Evolutionary conservation across 2,329 filamentous ascomycete genomes (phyloP).

Genomic region (Eurotiales sp.): DNA sequence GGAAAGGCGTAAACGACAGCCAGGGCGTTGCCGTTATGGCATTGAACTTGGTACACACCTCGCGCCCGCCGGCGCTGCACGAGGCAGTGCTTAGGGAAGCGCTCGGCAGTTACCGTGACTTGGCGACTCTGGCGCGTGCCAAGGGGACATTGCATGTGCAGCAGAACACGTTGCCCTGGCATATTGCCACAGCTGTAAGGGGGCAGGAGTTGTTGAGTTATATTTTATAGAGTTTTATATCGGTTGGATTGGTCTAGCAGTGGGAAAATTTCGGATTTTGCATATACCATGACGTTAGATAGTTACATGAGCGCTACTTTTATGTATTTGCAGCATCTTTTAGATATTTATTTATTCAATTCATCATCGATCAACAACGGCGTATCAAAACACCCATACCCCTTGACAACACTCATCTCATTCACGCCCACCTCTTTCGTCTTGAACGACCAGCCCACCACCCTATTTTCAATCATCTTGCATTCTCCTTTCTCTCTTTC

Average conservation of each 20-base stretch:
- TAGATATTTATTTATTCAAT: background rate
- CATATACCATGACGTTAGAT: background rate
- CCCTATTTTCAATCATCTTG: conserved; percentile 32
- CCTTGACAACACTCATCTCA: conserved; percentile 49
- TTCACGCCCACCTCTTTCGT: conserved; percentile 39
- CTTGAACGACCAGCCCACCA: conserved; percentile 43
- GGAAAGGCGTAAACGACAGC: conserved; percentile 37
- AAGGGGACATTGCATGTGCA: conserved; percentile 40
- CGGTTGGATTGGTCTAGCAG: background rate
- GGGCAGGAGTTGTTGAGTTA: conserved; percentile 41
- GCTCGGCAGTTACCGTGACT: conserved; percentile 43
- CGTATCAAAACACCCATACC: conserved; percentile 46
- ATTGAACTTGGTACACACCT: conserved; percentile 40
- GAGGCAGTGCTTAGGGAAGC: conserved; percentile 40
- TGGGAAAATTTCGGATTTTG: background rate
- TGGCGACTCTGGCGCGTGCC: conserved; percentile 40
- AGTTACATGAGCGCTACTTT: background rate
- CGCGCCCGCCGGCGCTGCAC: conserved; percentile 26
- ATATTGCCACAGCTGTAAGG: conserved; percentile 43
- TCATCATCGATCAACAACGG: conserved; percentile 27
- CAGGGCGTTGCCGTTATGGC: conserved; percentile 40
- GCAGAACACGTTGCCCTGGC: conserved; percentile 45
- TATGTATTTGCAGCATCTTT: background rate
- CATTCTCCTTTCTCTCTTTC: conserved; percentile 1
- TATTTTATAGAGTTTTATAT: conserved; percentile 38